phyloP scores from a whole-genome alignment of 1,139 yeast species.

The Suhomyces guaymorum region DNA sequence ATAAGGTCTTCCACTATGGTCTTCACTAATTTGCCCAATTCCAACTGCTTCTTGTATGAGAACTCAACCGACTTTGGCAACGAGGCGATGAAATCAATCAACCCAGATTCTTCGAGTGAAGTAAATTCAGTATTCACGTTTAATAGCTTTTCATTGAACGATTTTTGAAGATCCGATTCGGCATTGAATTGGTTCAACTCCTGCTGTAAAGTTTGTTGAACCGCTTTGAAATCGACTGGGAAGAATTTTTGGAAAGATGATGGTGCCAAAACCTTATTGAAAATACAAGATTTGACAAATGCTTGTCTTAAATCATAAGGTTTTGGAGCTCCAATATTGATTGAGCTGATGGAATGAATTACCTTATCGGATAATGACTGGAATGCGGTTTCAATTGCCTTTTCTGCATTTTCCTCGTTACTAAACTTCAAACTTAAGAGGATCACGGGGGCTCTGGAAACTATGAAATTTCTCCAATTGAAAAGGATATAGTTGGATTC shows the following conservation, averaged over 20 bases:
- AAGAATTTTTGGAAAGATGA: constrained; percentile 47
- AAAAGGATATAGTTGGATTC: constrained; percentile 27
- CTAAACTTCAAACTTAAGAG: constrained; percentile 19
- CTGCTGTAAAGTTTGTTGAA: constrained; percentile 21
- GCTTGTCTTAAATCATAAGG: constrained; percentile 56
- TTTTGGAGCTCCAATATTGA: constrained; percentile 17
- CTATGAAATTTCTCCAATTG: constrained; percentile 40
- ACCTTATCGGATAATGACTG: constrained; percentile 16
- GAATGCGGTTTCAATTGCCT: constrained; percentile 19
- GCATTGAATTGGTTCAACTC: constrained; percentile 13
- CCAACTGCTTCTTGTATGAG: constrained; percentile 40
- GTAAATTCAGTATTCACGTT: constrained; percentile 55
- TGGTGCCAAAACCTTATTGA: constrained; percentile 38
- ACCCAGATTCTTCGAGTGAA: constrained; percentile 52
- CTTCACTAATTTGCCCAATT: constrained; percentile 36
- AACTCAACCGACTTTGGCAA: constrained; percentile 34
- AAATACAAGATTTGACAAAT: constrained; percentile 52
- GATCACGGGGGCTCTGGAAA: constrained; percentile 31
- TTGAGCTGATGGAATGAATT: constrained; percentile 12
- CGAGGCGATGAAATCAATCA: constrained; percentile 37
- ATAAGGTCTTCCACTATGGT: constrained; percentile 42
- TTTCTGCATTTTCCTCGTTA: constrained; percentile 15
- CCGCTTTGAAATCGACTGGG: constrained; percentile 35
- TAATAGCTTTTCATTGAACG: constrained; percentile 38
- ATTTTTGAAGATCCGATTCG: constrained; percentile 11